A percentile compares a stretch with the other conserved stretches of the same genome.
Evolutionary conservation across 2,329 filamentous ascomycete species (phyloP).

Genomic region (Colletotrichum kahawae): DNA sequence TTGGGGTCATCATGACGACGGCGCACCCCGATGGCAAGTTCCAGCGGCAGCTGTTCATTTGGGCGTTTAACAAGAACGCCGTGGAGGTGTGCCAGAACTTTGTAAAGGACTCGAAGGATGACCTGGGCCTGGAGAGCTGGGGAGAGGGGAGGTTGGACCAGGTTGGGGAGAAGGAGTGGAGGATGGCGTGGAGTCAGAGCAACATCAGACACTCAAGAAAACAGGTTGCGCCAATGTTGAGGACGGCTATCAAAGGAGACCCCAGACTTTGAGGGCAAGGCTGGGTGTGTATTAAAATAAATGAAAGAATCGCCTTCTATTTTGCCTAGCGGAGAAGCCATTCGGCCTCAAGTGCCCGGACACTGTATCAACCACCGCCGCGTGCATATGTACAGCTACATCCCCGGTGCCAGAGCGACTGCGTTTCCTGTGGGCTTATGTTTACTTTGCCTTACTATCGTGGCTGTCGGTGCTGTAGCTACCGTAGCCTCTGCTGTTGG

Average conservation of each 20-base stretch:
- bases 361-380: accelerated
- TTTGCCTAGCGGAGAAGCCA: not conserved
- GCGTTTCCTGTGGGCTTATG: accelerated
- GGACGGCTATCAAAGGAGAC: conserved; percentile 53
- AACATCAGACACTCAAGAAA: conserved; percentile 67
- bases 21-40: conserved; percentile 61
- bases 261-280: not conserved
- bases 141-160: conserved; percentile 50
- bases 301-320: not conserved
- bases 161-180: conserved; percentile 45
- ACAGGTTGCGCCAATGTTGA: conserved; percentile 71
- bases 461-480: not conserved
- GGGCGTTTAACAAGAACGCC: conserved; percentile 60
- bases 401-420: not conserved
- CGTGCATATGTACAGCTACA: too few species aligned
- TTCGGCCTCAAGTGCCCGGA: too few species aligned
- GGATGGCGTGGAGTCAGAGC: conserved; percentile 71
- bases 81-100: conserved; percentile 61
- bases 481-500: not conserved
- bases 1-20: conserved; percentile 75
- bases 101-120: conserved; percentile 43
- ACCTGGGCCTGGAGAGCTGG: conserved; percentile 64
- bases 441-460: not conserved
- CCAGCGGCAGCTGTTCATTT: conserved; percentile 70
- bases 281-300: accelerated